These are phyloP conservation scores for Polytolypa hystricis DNA, from an alignment of 2,329 filamentous ascomycete species.

Conservation along the genomic window DNA sequence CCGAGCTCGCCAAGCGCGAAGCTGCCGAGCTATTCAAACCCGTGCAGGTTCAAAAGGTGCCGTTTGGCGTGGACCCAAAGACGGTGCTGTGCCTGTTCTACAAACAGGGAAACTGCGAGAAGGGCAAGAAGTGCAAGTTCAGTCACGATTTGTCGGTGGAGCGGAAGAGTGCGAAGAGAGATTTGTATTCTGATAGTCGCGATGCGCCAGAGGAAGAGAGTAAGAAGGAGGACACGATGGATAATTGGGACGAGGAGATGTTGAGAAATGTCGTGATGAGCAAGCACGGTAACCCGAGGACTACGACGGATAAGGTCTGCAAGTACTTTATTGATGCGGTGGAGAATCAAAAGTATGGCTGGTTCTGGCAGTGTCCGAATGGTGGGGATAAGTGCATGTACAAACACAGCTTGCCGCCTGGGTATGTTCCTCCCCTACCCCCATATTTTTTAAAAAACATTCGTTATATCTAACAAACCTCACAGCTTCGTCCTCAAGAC, in stretches of 20 bases:
- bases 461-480: slow-evolving; percentile 12
- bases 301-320: slow-evolving; percentile 96
- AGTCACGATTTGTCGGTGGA: slow-evolving; percentile 82
- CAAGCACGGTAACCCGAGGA: slow-evolving; percentile 95
- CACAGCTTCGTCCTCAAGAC: slow-evolving; percentile 88
- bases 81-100: slow-evolving; percentile 93
- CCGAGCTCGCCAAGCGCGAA: slow-evolving; percentile 74
- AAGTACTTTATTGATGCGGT: slow-evolving; percentile 96
- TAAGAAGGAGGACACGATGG: slow-evolving; percentile 83
- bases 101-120: slow-evolving; percentile 96
- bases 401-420: slow-evolving; percentile 85
- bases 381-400: slow-evolving; percentile 98
- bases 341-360: slow-evolving; percentile 96
- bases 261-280: slow-evolving; percentile 78
- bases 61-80: slow-evolving; percentile 96
- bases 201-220: slow-evolving; percentile 59
- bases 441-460: neutral
- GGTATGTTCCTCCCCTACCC: slow-evolving; percentile 48
- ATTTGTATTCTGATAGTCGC: slow-evolving; percentile 76
- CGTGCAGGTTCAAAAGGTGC: slow-evolving; percentile 91
- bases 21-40: slow-evolving; percentile 76
- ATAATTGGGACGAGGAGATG: slow-evolving; percentile 97
- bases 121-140: slow-evolving; percentile 97
- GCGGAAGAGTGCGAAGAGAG: slow-evolving; percentile 84
- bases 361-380: slow-evolving; percentile 98